Conservation (phyloP, 108 stramenopile genomes). For the Cylindrotheca closterium region DNA sequence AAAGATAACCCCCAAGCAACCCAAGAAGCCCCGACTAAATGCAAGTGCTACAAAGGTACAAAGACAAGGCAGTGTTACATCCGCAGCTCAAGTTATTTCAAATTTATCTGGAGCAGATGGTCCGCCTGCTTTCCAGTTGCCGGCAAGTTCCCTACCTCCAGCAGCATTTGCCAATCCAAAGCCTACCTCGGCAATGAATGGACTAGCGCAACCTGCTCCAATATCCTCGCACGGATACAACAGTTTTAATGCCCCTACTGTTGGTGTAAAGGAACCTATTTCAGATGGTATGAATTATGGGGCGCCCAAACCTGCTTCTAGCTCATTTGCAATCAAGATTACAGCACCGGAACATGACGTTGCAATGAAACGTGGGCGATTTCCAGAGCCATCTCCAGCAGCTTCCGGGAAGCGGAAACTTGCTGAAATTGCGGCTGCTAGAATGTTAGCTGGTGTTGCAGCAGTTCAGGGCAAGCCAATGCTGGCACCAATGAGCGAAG, state of each 20-base stretch:
- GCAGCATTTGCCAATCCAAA: background rate
- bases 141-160: background rate
- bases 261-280: background rate
- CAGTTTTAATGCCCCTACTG: background rate
- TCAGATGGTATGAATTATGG: background rate
- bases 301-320: background rate
- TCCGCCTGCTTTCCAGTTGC: background rate
- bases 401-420: conserved; percentile 85
- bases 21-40: background rate
- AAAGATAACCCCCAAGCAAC: background rate
- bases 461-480: conserved; percentile 12
- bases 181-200: background rate
- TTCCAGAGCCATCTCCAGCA: conserved; percentile 86
- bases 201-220: background rate
- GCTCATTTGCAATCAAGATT: conserved; percentile 57
- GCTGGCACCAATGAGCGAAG: conserved; percentile 9
- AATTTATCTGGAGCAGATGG: conserved; percentile 4
- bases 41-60: conserved; percentile 1
- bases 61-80: conserved; percentile 6
- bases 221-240: background rate
- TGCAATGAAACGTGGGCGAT: conserved; percentile 43
- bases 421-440: conserved; percentile 83
- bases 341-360: conserved; percentile 62
- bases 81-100: conserved; percentile 34
- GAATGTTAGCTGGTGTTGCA: conserved; percentile 78